phyloP scores from a whole-genome alignment of 192 early-diverging fungal genomes.

The Glomus cerebriforme region DNA sequence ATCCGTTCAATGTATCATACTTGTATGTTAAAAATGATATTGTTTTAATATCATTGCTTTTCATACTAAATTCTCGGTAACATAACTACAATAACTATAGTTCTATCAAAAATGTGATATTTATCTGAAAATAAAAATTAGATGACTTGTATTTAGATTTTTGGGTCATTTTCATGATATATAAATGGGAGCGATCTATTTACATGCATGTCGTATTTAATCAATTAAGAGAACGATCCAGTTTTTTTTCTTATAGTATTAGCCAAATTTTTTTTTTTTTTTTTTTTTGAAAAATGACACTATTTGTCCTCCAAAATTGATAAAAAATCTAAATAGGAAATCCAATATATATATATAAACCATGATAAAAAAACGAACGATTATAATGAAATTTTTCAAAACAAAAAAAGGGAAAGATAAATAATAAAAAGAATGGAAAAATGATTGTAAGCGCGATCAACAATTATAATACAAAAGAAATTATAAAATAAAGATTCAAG shows the following conservation, averaged over 20 bases:
- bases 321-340: not conserved
- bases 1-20: not conserved
- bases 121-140: not conserved
- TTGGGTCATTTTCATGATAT: not conserved
- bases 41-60: not conserved
- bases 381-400: conserved; percentile 13
- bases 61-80: too few species aligned
- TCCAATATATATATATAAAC: not conserved
- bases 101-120: not conserved
- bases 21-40: not conserved
- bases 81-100: not conserved
- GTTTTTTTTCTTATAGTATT: not conserved
- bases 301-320: conserved; percentile 1
- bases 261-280: not conserved
- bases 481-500: conserved; percentile 5
- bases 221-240: too few species aligned
- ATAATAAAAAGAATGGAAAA: not conserved
- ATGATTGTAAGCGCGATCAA: not conserved
- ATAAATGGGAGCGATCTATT: too few species aligned
- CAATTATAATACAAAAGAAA: conserved; percentile 28
- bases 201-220: too few species aligned
- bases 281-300: not conserved
- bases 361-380: not conserved
- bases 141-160: not conserved
- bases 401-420: not conserved